Evolutionary conservation across 2,329 filamentous ascomycete species (phyloP).

Genomic region (Colletotrichum cuscutae): DNA sequence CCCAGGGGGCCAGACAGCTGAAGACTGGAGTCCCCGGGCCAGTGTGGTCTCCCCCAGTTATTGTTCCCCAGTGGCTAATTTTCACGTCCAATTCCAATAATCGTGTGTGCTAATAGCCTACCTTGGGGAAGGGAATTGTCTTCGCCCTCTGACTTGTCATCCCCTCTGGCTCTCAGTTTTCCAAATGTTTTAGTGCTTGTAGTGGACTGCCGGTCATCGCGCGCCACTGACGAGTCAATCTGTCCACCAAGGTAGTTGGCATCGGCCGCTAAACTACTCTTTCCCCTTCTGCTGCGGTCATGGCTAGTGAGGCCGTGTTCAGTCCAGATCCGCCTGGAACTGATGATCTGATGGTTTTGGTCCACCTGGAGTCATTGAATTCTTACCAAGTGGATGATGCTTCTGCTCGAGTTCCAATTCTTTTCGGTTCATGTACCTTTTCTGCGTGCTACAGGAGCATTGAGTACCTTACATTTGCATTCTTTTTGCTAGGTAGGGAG

Average conservation of each 20-base stretch:
- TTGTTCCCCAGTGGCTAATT: conserved; percentile 7
- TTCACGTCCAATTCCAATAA: background rate
- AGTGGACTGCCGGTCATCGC: conserved; percentile 12
- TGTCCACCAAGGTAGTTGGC: background rate
- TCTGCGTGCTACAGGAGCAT: background rate
- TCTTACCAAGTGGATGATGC: background rate
- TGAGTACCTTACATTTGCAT: background rate
- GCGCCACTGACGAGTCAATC: conserved; percentile 18
- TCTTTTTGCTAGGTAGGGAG: background rate
- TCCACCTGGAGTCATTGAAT: background rate
- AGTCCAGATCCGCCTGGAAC: background rate
- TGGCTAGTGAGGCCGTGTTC: background rate
- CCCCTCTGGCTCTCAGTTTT: background rate
- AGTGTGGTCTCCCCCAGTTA: background rate
- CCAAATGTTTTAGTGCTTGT: conserved; percentile 26
- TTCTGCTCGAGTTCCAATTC: background rate
- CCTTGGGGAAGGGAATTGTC: too few relatives aligned
- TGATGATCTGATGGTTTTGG: background rate
- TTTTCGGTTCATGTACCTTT: background rate
- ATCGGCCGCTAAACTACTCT: conserved; percentile 16
- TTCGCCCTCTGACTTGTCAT: background rate
- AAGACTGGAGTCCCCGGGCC: conserved; percentile 11
- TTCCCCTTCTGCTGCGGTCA: background rate
- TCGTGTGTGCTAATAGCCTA: background rate
- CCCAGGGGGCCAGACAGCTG: conserved; percentile 16